phyloP scores from a whole-genome alignment of 2,329 filamentous ascomycete genomes.

The Aspergillus niger region DNA sequence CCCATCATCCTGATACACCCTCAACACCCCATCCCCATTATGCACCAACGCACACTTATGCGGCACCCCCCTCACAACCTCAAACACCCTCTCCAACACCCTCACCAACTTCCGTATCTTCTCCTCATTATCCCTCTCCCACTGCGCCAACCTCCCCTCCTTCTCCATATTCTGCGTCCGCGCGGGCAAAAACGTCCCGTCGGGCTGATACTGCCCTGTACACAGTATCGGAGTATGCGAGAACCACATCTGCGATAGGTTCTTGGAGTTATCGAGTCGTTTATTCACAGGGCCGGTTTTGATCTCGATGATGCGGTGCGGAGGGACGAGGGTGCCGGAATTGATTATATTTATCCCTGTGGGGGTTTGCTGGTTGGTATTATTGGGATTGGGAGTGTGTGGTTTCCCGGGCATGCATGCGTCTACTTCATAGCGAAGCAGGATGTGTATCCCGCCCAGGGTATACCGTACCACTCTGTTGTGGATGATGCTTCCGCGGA shows the following conservation, averaged over 20 bases:
- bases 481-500: conserved; percentile 1
- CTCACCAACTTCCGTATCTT: not conserved
- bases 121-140: conserved; percentile 7
- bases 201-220: not conserved
- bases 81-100: not conserved
- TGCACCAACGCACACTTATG: not conserved
- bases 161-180: not conserved
- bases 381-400: no score
- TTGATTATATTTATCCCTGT: not conserved
- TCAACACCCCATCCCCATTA: not conserved
- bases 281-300: not conserved
- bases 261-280: not conserved
- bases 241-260: conserved; percentile 6
- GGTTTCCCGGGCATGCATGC: not conserved
- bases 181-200: not conserved
- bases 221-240: conserved; percentile 9
- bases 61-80: not conserved
- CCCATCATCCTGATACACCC: not conserved
- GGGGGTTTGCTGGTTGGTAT: not conserved
- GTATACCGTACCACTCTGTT: conserved; percentile 1
- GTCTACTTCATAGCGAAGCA: conserved; percentile 11
- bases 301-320: not conserved
- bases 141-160: not conserved
- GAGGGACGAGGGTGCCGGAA: not conserved
- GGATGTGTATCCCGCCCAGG: not conserved